Evolutionary conservation across 2,329 filamentous ascomycete species (phyloP), one percentile per base, ranked within the genome.

Genomic region (Plectosphaerella plurivora): DNA sequence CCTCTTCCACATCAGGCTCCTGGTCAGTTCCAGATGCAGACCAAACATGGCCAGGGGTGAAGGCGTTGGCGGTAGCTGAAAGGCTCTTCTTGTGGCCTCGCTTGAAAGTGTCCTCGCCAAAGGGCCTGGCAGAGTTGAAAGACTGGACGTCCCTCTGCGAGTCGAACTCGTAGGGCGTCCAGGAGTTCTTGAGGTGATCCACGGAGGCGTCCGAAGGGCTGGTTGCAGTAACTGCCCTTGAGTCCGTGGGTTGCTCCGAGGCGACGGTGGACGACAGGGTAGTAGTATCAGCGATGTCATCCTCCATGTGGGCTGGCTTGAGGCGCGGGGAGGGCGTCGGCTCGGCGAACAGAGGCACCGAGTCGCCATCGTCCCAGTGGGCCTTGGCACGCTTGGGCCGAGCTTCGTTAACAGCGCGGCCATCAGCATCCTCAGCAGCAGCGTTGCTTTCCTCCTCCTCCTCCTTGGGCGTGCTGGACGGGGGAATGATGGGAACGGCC

Each of bases 401-500:
- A 20, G 83, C 83, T 53, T 87, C 81, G 52, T 88, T 83, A n/a
- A 52, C 51, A 10, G 75, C 77, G 24, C 84, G 82, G 15, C 85
- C 84, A 55, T 86, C 77, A 3, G 79, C 75, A 55, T 84, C 82
- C 53, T 87, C 65, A 7, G 59, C 55, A 1, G 55, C 52, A n/a
- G 57, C 61, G 25, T 66, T 65, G 28, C 28, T 33, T 12, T 33
- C 11, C 10, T 66, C 57, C 16, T 33, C 11, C 10, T 66, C 57
- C 16, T 60, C 54, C 16, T 63, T 58, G 3, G 58, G 52, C 1
- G 57, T 70, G 60, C 75, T 84, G 53, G 83, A 76, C 1, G 89
- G 88, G 39, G 78, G 78, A 10, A 93, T 71, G 56, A 96, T 95
- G 0, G 91, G 88, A 51, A 96, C 81, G 10, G 91, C 91, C 71